Evolutionary conservation across 352 stramenopile species (phyloP), one percentile per base, ranked within the genome.

Genomic region (Pythium rishiriense): DNA sequence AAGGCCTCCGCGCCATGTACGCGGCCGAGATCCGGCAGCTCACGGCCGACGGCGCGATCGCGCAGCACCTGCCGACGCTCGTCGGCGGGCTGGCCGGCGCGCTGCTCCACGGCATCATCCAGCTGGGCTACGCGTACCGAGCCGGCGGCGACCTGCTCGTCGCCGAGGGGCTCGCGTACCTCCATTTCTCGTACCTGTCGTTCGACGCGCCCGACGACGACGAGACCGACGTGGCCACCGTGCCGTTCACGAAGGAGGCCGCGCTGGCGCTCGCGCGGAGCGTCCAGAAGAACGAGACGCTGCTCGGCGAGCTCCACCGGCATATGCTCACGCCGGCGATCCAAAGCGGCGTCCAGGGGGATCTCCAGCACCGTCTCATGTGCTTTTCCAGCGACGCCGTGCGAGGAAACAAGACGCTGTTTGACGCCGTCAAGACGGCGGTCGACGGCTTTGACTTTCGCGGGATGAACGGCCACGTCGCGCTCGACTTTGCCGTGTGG

Each of bases 51-150:
- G 68, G 28, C 22, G 62, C 72, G 3, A 43, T 79, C n/a, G 47
- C 46, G 9, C 62, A 74, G 43, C 68, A 76, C 52, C 47, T 79
- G 49, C 68, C 68, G 7, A 43, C 8, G 12, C 39, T 78, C 15
- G 59, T 72, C 2, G 70, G 57, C 22, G 72, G 72, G 0, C 68
- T 79, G 15, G 68, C 64, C n/a, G 72, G 72, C 19, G 64, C 72
- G 33, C 56, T 79, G 21, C 48, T 76, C 11, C 72, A 79, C 28
- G 69, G 68, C 14, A 70, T 79, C 65, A 79, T 79, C 49, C 72
- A 79, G 41, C 45, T 79, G 59, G 72, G 72, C 19, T 79, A 79
- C 45, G 57, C 68, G 51, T 74, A 73, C 53, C 72, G 68, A 31
- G 61, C 74, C 42, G 68, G 68, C 19, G 65, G 62, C 14, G 61